Conservation (phyloP, 305 asterid species). For the Fraxinus sp. region DNA sequence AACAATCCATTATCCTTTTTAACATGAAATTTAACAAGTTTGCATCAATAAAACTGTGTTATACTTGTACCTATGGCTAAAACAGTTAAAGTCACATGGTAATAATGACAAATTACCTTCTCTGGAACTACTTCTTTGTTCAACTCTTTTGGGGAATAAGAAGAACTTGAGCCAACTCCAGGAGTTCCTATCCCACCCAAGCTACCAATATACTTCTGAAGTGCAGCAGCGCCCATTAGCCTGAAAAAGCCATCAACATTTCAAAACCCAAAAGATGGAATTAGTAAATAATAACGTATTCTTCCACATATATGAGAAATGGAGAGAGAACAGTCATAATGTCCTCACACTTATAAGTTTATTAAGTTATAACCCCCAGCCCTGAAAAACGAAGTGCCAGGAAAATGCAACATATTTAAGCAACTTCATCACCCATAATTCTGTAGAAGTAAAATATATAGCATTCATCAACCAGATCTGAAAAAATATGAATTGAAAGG, state of each 20-base stretch:
- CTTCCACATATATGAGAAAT: conserved; percentile 2
- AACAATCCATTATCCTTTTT: conserved; percentile 1
- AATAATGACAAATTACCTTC: conserved; percentile 50
- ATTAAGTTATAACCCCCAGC: neutral
- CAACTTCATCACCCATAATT: conserved; percentile 7
- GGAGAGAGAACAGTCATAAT: conserved; percentile 13
- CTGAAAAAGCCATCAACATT: conserved; percentile 37
- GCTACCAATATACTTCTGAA: conserved; percentile 91
- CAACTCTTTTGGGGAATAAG: conserved; percentile 81
- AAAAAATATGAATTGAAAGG: conserved; percentile 4
- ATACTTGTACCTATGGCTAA: neutral
- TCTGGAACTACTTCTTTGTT: conserved; percentile 86
- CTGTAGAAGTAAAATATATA: neutral
- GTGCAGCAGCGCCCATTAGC: conserved; percentile 81
- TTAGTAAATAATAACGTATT: neutral
- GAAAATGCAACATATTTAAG: neutral
- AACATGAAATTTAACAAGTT: neutral
- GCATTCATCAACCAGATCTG: neutral
- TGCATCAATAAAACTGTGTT: neutral
- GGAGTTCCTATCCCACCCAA: conserved; percentile 95
- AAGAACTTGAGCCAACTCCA: conserved; percentile 90
- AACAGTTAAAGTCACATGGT: conserved; percentile 13
- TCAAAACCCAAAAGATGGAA: conserved; percentile 11
- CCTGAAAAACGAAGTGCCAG: neutral
- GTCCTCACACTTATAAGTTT: neutral